phyloP scores from a whole-genome alignment of 805 yeast genomes.

The Kluyveromyces wickerhamii region DNA sequence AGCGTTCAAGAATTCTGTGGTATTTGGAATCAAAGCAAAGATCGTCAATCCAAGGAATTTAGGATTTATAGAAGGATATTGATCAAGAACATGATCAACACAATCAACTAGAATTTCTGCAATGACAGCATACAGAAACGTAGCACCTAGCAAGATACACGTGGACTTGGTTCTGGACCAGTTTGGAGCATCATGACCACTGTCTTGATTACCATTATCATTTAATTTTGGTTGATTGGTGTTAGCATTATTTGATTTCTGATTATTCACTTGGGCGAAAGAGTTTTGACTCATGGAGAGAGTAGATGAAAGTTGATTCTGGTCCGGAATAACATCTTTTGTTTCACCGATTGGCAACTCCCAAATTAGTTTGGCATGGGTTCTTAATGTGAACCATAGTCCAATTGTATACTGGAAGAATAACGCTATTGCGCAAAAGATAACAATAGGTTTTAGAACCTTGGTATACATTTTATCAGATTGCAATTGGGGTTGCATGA shows the following conservation, averaged over 20 bases:
- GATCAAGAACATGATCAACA: conserved; percentile 76
- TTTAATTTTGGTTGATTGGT: conserved; percentile 10
- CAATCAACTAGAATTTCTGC: conserved; percentile 92
- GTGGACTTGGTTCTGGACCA: conserved; percentile 88
- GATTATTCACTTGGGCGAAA: background rate
- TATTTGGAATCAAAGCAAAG: conserved; percentile 92
- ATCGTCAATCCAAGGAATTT: conserved; percentile 89
- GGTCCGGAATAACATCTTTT: conserved; percentile 7
- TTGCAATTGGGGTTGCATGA: conserved; percentile 66
- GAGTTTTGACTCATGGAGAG: conserved; percentile 4
- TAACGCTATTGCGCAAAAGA: conserved; percentile 70
- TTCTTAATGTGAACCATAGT: conserved; percentile 82
- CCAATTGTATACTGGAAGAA: conserved; percentile 85
- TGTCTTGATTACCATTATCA: conserved; percentile 31
- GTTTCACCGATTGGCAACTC: conserved; percentile 45
- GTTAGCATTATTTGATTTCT: conserved; percentile 1
- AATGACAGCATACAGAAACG: conserved; percentile 80
- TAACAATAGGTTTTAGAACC: conserved; percentile 75
- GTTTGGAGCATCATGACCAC: conserved; percentile 94
- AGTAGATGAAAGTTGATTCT: background rate
- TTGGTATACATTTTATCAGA: conserved; percentile 57
- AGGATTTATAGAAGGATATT: conserved; percentile 70
- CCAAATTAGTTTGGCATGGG: conserved; percentile 97
- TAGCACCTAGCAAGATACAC: conserved; percentile 72
- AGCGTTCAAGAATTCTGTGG: conserved; percentile 95